Evolutionary conservation across 176 grass and related monocot genomes (phyloP).

Genomic region (Ananas comosus): DNA sequence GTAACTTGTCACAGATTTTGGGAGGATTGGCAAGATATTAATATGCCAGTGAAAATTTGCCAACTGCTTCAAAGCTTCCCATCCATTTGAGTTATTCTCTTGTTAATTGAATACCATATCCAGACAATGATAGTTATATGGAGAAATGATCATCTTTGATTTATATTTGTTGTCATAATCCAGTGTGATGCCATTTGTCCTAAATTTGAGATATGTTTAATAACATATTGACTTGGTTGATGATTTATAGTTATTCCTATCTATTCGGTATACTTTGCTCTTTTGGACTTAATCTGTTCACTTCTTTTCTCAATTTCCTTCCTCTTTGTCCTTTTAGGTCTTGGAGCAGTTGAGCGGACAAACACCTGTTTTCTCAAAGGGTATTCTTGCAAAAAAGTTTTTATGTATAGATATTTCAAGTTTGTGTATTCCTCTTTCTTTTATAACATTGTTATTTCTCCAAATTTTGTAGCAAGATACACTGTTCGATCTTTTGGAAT

Average conservation of each 20-base stretch:
- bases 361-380: slow-evolving; percentile 80
- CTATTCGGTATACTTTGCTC: background rate
- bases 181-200: too few relatives aligned
- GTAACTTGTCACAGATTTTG: too few relatives aligned
- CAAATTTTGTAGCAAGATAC: slow-evolving; percentile 40
- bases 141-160: too few relatives aligned
- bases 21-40: too few relatives aligned
- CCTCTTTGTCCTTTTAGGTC: slow-evolving; percentile 28
- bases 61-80: too few relatives aligned
- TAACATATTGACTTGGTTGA: background rate
- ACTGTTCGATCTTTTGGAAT: slow-evolving; percentile 77
- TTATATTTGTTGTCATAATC: too few relatives aligned
- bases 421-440: background rate
- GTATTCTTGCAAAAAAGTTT: slow-evolving; percentile 20
- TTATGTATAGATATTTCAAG: background rate
- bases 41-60: too few relatives aligned
- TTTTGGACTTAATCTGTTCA: background rate
- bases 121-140: too few relatives aligned
- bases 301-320: background rate
- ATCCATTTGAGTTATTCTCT: too few relatives aligned
- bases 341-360: slow-evolving; percentile 86
- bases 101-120: too few relatives aligned
- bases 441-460: background rate
- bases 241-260: background rate
- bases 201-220: too few relatives aligned